A percentile compares a stretch with the other conserved stretches of the same genome.
These are phyloP conservation scores for Capronia americana DNA, from an alignment of 2,329 filamentous ascomycete genomes.

Conservation along the genomic window DNA sequence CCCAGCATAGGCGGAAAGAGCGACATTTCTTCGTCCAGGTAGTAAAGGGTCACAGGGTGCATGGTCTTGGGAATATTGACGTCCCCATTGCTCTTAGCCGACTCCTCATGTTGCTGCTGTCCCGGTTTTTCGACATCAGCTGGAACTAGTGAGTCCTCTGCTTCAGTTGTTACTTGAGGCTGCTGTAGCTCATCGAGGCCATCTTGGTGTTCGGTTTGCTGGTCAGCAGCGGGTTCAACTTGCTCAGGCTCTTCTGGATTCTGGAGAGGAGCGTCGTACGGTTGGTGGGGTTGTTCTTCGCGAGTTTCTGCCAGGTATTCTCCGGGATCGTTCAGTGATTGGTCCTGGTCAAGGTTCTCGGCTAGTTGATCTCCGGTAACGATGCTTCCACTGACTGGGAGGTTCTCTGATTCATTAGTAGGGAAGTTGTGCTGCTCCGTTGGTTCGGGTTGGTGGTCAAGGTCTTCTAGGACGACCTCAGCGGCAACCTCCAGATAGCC, in stretches of 20 bases:
- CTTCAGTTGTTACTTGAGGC: neutral
- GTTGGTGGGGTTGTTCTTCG: neutral
- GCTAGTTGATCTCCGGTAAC: slow-evolving; percentile 14
- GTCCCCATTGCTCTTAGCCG: slow-evolving; percentile 3
- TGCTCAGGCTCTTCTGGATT: neutral
- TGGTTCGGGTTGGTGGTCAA: slow-evolving; percentile 18
- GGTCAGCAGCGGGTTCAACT: neutral
- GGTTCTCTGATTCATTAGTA: slow-evolving; percentile 15
- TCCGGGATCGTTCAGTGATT: neutral
- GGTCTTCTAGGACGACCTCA: slow-evolving; percentile 25
- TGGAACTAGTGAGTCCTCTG: neutral
- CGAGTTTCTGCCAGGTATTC: neutral
- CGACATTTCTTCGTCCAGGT: slow-evolving; percentile 62
- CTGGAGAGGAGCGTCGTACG: neutral
- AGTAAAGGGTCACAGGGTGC: slow-evolving; percentile 61
- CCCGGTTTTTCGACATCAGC: neutral
- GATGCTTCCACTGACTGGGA: neutral
- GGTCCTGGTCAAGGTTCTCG: slow-evolving; percentile 6
- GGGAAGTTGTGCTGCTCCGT: slow-evolving; percentile 7
- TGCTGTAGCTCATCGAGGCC: neutral
- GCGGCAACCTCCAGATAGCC: slow-evolving; percentile 14
- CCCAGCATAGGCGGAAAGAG: slow-evolving; percentile 61
- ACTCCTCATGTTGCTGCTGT: slow-evolving; percentile 17
- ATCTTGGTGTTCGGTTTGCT: neutral
- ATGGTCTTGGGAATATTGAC: slow-evolving; percentile 29